A percentile compares a stretch with the other conserved stretches of the same genome.
phyloP scores from a whole-genome alignment of 2,329 filamentous ascomycete species.

The Trichoderma cornu-damae region DNA sequence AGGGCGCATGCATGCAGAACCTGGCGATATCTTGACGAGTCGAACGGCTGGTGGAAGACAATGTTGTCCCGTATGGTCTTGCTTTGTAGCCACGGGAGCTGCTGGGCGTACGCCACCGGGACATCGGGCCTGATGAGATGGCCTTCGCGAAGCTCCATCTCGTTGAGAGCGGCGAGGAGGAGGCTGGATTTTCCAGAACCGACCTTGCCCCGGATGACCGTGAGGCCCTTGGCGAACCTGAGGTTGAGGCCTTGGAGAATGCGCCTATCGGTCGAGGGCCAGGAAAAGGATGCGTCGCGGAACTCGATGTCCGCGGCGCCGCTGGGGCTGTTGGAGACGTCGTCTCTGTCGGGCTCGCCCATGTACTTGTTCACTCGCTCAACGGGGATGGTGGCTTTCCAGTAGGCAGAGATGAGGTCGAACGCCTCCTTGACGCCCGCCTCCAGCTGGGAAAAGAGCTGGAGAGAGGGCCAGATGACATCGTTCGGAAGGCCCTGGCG shows the following conservation, averaged over 20 bases:
- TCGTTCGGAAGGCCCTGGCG: conserved; percentile 67
- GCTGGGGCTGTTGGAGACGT: conserved; percentile 36
- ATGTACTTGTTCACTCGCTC: conserved; percentile 81
- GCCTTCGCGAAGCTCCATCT: conserved; percentile 61
- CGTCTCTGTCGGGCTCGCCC: conserved; percentile 72
- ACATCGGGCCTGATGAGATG: conserved; percentile 43
- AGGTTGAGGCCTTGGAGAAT: conserved; percentile 46
- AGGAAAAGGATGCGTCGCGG: conserved; percentile 65
- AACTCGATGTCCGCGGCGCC: conserved; percentile 46
- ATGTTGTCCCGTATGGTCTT: conserved; percentile 63
- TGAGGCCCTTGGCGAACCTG: conserved; percentile 46
- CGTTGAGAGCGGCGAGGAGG: conserved; percentile 54
- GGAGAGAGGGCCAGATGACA: conserved; percentile 79
- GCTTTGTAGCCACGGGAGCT: conserved; percentile 61
- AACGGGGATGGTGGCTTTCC: conserved; percentile 80
- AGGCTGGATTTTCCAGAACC: conserved; percentile 59
- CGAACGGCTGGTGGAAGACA: conserved; percentile 53
- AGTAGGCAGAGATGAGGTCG: conserved; percentile 64
- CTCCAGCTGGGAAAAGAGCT: conserved; percentile 73
- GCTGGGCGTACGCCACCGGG: conserved; percentile 52
- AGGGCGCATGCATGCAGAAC: conserved; percentile 59
- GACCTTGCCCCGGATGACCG: conserved; percentile 54
- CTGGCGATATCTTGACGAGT: conserved; percentile 51
- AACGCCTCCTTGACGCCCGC: conserved; percentile 69
- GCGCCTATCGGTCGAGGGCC: conserved; percentile 61